Evolutionary conservation across 106 monocot genomes (phyloP), one percentile per base, ranked within the genome.

Genomic region (Iris macrosiphon): DNA sequence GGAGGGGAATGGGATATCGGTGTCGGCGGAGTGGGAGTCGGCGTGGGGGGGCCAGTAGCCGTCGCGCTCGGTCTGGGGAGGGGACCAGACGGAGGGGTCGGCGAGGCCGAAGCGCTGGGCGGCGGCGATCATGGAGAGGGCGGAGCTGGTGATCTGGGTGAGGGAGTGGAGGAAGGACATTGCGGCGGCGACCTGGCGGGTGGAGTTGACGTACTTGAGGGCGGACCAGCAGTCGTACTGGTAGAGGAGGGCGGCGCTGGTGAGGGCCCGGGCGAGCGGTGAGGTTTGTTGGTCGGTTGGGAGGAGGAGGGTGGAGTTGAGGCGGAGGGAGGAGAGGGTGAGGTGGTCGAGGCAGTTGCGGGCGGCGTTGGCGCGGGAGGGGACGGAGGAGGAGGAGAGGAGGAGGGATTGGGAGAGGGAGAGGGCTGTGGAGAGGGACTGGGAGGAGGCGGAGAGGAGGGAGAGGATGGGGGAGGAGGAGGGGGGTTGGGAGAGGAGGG

Each of bases 161-260:
- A 74, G 71, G 12, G 54, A 44, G 63, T 51, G 6, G 40, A 77
- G 44, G 64, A 63, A 71, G 52, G 66, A 32, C 80, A 89, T 76
- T 17, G 77, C 54, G 21, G 20, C 51, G 60, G 71, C 51, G 35
- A 84, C 71, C 65, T 63, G 71, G 59, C 26, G 34, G 40, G 76
- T 77, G 46, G 57, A 52, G 56, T 80, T 88, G 20, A 88, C 88
- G 67, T 81, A 80, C 49, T 78, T 81, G 57, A 93, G 72, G 48
- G 69, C 78, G 17, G 75, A 75, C 62, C 67, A 88, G 75, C 88
- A 93, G 66, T 88, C 93, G 77, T 93, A 88, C 66, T 88, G 88
- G 70, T 84, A 88, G 19, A 69, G 72, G 24, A 93, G 70, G 3
- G 80, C 80, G 31, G 88, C 93, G 31, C 74, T 32, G 22, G 71